phyloP scores from a whole-genome alignment of 1,284 basidiomycete genomes.

The Ganoderma meredithae region DNA sequence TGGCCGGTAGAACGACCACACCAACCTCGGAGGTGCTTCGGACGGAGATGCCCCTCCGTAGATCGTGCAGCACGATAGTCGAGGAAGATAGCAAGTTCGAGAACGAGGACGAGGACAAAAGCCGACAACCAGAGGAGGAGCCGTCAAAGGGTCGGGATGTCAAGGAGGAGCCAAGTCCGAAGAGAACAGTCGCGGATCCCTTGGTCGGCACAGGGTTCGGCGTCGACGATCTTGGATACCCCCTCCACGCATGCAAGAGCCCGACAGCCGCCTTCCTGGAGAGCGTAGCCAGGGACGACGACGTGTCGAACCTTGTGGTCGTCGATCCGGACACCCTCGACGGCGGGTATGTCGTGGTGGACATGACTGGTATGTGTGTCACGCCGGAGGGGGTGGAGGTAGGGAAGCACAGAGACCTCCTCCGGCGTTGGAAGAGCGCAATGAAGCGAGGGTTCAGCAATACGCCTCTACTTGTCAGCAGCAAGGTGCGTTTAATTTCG shows the following conservation, averaged over 20 bases:
- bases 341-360: conserved; percentile 8
- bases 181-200: neutral
- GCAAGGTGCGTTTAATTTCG: neutral
- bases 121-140: neutral
- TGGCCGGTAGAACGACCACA: neutral
- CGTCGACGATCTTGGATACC: conserved; percentile 7
- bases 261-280: conserved; percentile 2
- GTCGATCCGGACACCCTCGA: conserved; percentile 8
- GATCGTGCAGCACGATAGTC: conserved; percentile 2
- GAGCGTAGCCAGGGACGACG: conserved; percentile 3
- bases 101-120: neutral
- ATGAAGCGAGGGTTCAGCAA: conserved; percentile 9
- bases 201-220: conserved; percentile 4
- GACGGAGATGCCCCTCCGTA: neutral
- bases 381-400: conserved; percentile 11
- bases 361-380: conserved; percentile 8
- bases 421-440: conserved; percentile 8
- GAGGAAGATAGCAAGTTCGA: conserved; percentile 7
- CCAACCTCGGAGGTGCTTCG: neutral
- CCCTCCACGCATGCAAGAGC: conserved; percentile 3
- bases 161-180: neutral
- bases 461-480: neutral
- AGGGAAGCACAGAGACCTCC: conserved; percentile 2
- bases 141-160: neutral
- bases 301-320: neutral